Base-by-base conservation (phyloP, 495 filamentous ascomycete species). In the Neurospora cerealis region DNA sequence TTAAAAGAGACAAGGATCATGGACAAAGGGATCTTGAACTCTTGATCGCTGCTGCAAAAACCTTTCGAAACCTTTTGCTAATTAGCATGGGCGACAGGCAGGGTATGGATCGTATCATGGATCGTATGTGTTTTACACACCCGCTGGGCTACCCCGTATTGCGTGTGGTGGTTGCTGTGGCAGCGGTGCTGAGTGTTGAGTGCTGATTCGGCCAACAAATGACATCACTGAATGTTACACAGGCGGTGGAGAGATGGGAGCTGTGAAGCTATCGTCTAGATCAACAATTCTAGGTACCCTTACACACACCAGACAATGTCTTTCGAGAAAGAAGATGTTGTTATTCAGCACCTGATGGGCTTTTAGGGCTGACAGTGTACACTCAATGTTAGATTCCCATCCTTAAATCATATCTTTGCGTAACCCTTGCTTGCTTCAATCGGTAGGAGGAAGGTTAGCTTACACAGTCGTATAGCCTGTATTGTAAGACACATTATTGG, bases 171-270 rank as follows among this genome's bases (percentile, higher is more conserved):
- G 48, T 28, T 60, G 21, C 48, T 60, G 11, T 62, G 28, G 54
- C 24, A 39, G 40, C n/a, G 41, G 28, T 62, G 36, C 41, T n/a
- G 17, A n/a, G 34, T 36, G 66, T 21, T 24, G 21, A 72, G 73
- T 73, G 74, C 71, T 75, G 74, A 21, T 72, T 69, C 72, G 74
- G 70, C 75, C 70, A 36, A 70, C 37, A 13, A 69, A 76, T 76
- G 75, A 74, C 75, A 76, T 76, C 75, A 76, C 70, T 42, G 41
- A 62, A 62, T 17, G 54, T 62, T 62, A 62, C 54, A 62, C 54
- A 62, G 7, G 54, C 24, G 54, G 54, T 62, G 54, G 54, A 34
- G 54, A 62, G 24, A 62, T 34, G 13, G 21, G 10, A 28, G 10
- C 46, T 54, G 48, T 62, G 48, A 62, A 32, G 48, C 24, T 60